Base-by-base conservation (phyloP, 1,284 basidiomycete genomes). In the Acaromyces ingoldii region DNA sequence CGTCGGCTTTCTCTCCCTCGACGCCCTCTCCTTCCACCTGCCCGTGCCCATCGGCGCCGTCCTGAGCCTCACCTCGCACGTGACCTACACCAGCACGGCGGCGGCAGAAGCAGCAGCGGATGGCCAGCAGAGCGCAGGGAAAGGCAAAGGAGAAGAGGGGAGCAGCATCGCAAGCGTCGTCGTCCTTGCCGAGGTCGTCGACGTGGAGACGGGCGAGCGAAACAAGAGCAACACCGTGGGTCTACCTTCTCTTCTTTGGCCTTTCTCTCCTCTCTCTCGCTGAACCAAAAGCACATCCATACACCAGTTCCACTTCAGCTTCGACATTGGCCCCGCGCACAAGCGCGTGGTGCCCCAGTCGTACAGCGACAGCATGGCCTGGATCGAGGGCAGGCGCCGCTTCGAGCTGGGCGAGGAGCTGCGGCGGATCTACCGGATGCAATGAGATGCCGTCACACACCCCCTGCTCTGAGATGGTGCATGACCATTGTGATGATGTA, bases 1-100 rank as follows among this genome's bases (percentile, higher is more conserved):
- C 7, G 76, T 77, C 13, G 65, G 63, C 13, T 77, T 77, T 55
- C 55, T 77, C 6, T 64, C 76, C 4, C 63, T 77, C 17, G 76
- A 77, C 26, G 61, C 54, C 4, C 57, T 71, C 31, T 56, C 58
- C 17, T 71, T 71, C 58, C 68, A 69, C 47, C 51, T 62, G 4
- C 68, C 68, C 24, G 68, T 71, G 6, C 63, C 64, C n/a, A 68
- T 71, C 30, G 68, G 68, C 3, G 60, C 67, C 10, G 58, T 71
- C 49, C 61, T 71, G 2, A 58, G 58, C 22, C 55, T 69, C 41
- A 63, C 67, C 6, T 61, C 68, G 9, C 64, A 65, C n/a, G 57
- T 71, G 34, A 57, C 56, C 22, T 68, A 68, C 51, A 67, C 65
- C 2, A 26, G 26, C 36, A 25, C 28, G 39, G 58, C 53, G 2